phyloP scores from a whole-genome alignment of 345 rosid species.

The Citrus hindsii region DNA sequence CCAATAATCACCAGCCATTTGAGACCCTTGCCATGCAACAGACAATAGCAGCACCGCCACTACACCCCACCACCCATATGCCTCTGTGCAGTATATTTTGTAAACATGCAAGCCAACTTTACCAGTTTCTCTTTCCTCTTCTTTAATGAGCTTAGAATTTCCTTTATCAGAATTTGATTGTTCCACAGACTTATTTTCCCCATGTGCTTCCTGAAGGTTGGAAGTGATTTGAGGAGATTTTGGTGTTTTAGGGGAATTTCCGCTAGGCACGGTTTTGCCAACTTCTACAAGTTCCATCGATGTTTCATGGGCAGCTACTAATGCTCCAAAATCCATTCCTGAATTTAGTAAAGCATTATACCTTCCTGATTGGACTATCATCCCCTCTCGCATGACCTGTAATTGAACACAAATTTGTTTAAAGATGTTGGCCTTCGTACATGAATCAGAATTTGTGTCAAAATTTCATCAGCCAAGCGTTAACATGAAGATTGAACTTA shows the following conservation, averaged over 20 bases:
- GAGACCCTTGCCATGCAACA: conserved; percentile 67
- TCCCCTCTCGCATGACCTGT: conserved; percentile 93
- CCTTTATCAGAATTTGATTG: conserved; percentile 43
- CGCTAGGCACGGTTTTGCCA: conserved; percentile 23
- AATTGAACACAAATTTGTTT: neutral
- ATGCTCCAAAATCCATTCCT: conserved; percentile 67
- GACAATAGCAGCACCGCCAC: conserved; percentile 53
- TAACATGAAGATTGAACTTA: conserved; percentile 18
- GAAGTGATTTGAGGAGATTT: conserved; percentile 30
- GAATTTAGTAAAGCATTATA: conserved; percentile 54
- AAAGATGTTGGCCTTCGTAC: neutral
- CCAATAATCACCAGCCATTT: conserved; percentile 94
- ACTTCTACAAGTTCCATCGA: conserved; percentile 85
- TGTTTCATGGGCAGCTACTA: conserved; percentile 83
- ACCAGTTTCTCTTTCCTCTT: conserved; percentile 86
- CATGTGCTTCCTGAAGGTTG: conserved; percentile 39
- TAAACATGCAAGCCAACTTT: conserved; percentile 67
- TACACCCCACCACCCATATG: conserved; percentile 93
- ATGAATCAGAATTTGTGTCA: neutral
- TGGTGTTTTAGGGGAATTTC: conserved; percentile 38
- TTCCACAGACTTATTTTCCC: conserved; percentile 42
- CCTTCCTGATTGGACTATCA: conserved; percentile 80
- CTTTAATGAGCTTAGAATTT: conserved; percentile 73
- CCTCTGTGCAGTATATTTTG: conserved; percentile 74
- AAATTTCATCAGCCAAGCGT: neutral